Percentiles rank a stretch among this genome's conserved stretches.
These are phyloP conservation scores for Phialemonium atrogriseum DNA, from an alignment of 2,329 filamentous ascomycete species.

Conservation along the genomic window DNA sequence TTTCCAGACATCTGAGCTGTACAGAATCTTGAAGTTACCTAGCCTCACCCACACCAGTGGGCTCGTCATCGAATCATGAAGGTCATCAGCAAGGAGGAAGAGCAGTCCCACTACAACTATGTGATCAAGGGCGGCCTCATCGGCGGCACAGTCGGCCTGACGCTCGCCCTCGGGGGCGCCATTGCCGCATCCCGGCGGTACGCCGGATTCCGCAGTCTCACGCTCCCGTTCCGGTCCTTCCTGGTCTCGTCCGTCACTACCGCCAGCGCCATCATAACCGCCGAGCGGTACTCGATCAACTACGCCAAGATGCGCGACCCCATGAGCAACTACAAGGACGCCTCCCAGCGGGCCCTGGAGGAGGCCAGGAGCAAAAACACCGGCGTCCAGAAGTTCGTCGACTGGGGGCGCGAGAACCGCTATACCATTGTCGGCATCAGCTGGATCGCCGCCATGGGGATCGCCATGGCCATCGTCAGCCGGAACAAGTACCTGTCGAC, in stretches of 20 bases:
- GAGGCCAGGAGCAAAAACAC: conserved; percentile 49
- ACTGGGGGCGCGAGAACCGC: conserved; percentile 71
- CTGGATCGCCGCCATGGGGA: conserved; percentile 74
- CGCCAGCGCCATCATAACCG: conserved; percentile 80
- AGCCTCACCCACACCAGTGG: too few relatives aligned
- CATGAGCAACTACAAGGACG: conserved; percentile 57
- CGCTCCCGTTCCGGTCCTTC: conserved; percentile 85
- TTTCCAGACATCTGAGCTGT: too few relatives aligned
- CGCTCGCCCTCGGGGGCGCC: conserved; percentile 59
- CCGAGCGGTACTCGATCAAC: conserved; percentile 58
- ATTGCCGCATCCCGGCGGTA: conserved; percentile 62
- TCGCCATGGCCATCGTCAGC: conserved; percentile 67
- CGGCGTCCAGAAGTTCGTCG: conserved; percentile 50
- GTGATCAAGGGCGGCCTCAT: conserved; percentile 73
- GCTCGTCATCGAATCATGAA: too few relatives aligned
- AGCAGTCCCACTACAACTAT: conserved; percentile 71
- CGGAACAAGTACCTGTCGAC: conserved; percentile 67
- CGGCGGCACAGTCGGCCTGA: conserved; percentile 63
- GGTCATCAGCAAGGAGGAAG: conserved; percentile 90
- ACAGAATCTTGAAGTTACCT: too few relatives aligned
- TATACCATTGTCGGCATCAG: conserved; percentile 78
- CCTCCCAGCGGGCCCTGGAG: conserved; percentile 46
- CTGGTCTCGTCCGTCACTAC: conserved; percentile 75
- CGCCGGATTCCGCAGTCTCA: conserved; percentile 70
- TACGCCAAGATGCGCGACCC: conserved; percentile 68